phyloP scores from a whole-genome alignment of 257 asterid genomes.

The Gentiana straminea region DNA sequence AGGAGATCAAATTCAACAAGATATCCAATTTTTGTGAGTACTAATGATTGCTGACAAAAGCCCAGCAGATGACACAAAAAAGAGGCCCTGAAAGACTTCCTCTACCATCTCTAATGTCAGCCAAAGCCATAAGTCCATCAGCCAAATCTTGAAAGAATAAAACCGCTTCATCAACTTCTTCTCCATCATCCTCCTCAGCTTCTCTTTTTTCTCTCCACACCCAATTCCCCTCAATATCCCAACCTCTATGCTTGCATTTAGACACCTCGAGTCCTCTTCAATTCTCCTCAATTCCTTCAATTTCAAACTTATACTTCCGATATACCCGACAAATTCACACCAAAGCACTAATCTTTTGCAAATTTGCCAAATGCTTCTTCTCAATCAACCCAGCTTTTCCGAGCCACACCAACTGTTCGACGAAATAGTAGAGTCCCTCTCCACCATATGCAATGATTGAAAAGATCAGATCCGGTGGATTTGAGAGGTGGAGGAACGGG shows the following conservation, averaged over 20 bases:
- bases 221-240: conserved; percentile 35
- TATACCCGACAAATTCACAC: conserved; percentile 71
- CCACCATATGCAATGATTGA: conserved; percentile 60
- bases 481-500: no score
- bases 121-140: conserved; percentile 80
- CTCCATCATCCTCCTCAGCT: conserved; percentile 52
- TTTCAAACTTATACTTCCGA: conserved; percentile 78
- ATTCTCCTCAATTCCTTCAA: conserved; percentile 42
- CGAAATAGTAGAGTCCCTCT: conserved; percentile 73
- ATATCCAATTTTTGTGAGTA: conserved; percentile 82
- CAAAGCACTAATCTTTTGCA: conserved; percentile 74
- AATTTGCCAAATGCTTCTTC: conserved; percentile 24
- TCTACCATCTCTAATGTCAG: conserved; percentile 68
- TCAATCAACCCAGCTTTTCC: conserved; percentile 69
- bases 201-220: conserved; percentile 36
- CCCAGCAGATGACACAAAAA: conserved; percentile 55
- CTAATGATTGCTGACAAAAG: conserved; percentile 64
- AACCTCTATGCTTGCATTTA: conserved; percentile 36
- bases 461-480: conserved; percentile 17
- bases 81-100: conserved; percentile 53
- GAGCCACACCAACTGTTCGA: conserved; percentile 85
- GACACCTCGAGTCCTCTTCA: conserved; percentile 40
- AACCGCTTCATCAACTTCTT: conserved; percentile 78
- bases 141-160: conserved; percentile 77
- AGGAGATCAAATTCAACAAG: conserved; percentile 23